Conservation (phyloP, 176 grass and related monocot genomes). For the Phoenix roebelenii region DNA sequence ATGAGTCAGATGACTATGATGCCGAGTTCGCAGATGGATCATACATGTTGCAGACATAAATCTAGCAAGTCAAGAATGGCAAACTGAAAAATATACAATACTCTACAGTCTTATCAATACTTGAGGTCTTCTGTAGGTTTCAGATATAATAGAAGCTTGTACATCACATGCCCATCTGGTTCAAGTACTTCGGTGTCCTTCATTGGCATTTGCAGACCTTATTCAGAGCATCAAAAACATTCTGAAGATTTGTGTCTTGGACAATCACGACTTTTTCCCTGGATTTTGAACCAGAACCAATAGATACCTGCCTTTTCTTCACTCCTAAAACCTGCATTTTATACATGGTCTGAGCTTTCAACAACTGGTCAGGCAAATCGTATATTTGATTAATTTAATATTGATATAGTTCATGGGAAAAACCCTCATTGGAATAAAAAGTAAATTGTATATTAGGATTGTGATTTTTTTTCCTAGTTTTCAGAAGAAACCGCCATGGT, state of each 20-base stretch:
- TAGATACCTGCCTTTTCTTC: slow-evolving; percentile 85
- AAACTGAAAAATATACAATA: too few relatives aligned
- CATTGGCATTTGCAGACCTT: slow-evolving; percentile 47
- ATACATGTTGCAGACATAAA: too few relatives aligned
- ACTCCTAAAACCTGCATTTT: slow-evolving; percentile 55
- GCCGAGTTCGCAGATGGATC: too few relatives aligned
- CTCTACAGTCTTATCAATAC: too few relatives aligned
- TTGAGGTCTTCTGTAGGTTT: too few relatives aligned
- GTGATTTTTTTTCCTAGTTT: too few relatives aligned
- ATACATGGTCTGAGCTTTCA: background rate
- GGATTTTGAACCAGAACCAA: slow-evolving; percentile 84
- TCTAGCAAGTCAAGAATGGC: too few relatives aligned
- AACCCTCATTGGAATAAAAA: background rate
- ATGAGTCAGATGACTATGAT: too few relatives aligned
- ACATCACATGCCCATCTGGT: too few relatives aligned
- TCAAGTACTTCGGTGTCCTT: slow-evolving; percentile 3
- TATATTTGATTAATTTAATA: background rate
- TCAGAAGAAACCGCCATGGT: too few relatives aligned
- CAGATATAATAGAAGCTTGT: too few relatives aligned
- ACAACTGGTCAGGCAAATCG: background rate
- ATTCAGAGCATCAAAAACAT: slow-evolving; percentile 62
- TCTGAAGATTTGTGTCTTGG: slow-evolving; percentile 47
- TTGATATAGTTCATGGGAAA: background rate
- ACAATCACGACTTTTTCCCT: slow-evolving; percentile 88
- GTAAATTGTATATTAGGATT: too few relatives aligned